A percentile compares a stretch with the other conserved stretches of the same genome.
Evolutionary conservation across 257 asterid species (phyloP).

Genomic region (Datura wrightii): DNA sequence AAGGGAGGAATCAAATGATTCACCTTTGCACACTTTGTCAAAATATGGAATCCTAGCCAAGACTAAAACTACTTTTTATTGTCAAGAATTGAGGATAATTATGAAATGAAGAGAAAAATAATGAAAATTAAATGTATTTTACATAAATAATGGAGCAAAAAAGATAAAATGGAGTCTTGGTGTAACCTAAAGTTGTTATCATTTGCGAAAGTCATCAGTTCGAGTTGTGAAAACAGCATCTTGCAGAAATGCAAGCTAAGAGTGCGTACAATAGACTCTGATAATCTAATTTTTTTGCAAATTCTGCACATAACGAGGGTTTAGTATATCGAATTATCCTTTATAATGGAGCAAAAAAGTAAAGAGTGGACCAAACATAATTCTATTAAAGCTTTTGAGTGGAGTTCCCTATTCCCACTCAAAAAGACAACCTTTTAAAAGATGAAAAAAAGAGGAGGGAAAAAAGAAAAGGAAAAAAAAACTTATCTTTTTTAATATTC

Average conservation of each 20-base stretch:
- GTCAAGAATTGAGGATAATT: constrained; percentile 25
- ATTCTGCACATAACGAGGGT: no score
- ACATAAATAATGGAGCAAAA: constrained; percentile 1
- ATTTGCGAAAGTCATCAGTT: no score
- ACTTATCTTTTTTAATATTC: constrained; percentile 43
- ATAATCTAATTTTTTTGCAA: no score
- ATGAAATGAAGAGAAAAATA: constrained; percentile 18
- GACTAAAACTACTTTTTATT: background rate
- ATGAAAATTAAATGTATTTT: constrained; percentile 12
- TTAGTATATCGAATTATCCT: no score
- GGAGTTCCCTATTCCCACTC: constrained; percentile 76
- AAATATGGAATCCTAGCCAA: constrained; percentile 30
- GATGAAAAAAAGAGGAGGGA: constrained; percentile 16
- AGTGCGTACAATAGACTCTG: no score
- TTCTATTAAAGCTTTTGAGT: constrained; percentile 39
- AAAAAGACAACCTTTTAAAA: constrained; percentile 80
- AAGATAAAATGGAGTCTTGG: no score
- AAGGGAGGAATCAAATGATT: constrained; percentile 14
- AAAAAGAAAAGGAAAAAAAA: background rate
- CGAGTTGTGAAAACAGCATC: no score
- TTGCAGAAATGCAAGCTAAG: no score
- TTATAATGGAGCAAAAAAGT: background rate
- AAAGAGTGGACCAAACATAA: constrained; percentile 27
- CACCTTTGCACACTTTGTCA: constrained; percentile 30
- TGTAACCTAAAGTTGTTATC: no score